Conservation (phyloP, 768 basidiomycete genomes). For the Termitomyces sp. region DNA sequence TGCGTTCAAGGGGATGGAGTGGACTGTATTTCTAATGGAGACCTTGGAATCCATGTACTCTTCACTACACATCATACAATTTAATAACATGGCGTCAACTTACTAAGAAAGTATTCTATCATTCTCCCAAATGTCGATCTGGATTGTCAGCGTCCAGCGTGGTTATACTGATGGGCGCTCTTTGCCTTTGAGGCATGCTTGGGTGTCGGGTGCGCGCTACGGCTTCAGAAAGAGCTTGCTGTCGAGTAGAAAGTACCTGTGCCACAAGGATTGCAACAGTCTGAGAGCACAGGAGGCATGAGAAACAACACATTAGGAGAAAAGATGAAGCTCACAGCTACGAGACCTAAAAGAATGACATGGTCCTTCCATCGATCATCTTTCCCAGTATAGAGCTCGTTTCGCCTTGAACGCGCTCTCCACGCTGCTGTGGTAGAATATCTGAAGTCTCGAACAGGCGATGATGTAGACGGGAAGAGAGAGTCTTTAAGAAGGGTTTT, state of each 20-base stretch:
- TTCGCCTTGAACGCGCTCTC: slow-evolving; percentile 42
- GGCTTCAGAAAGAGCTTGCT: slow-evolving; percentile 25
- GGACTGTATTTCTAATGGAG: slow-evolving; percentile 39
- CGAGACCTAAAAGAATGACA: slow-evolving; percentile 51
- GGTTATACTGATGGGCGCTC: slow-evolving; percentile 1
- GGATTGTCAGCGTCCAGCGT: slow-evolving; percentile 12
- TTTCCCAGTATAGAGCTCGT: slow-evolving; percentile 48
- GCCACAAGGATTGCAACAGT: slow-evolving; percentile 30
- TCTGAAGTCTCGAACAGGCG: slow-evolving; percentile 14
- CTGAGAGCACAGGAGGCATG: slow-evolving; percentile 14
- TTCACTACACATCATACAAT: not conserved
- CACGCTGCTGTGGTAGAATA: slow-evolving; percentile 36
- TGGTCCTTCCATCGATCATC: slow-evolving; percentile 72
- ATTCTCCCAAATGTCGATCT: slow-evolving; percentile 11
- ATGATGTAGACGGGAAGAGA: slow-evolving; percentile 12
- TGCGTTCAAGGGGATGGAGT: slow-evolving; percentile 45
- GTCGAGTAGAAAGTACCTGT: slow-evolving; percentile 29
- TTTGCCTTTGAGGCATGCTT: not conserved
- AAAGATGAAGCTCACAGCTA: slow-evolving; percentile 39
- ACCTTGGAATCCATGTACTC: not conserved
- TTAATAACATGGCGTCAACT: not conserved
- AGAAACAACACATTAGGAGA: not conserved
- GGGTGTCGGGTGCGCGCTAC: slow-evolving; percentile 8
- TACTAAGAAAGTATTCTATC: not conserved
- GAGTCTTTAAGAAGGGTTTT: slow-evolving; percentile 27